Conservation (phyloP, 768 basidiomycete species). For the Paxillus involutus region DNA sequence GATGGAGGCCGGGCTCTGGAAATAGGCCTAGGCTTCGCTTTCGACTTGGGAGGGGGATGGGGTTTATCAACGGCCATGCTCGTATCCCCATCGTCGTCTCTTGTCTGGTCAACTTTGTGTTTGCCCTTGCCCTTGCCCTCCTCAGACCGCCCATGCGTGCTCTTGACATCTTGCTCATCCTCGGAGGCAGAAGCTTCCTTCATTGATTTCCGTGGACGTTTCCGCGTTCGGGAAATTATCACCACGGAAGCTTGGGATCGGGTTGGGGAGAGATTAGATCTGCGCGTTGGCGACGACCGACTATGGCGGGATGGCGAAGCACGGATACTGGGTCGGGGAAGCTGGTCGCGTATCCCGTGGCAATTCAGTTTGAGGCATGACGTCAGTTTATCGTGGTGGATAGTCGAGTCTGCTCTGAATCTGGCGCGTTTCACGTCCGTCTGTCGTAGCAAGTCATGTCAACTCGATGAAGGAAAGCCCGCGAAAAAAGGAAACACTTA, state of each 20-base stretch:
- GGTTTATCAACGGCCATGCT: conserved; percentile 12
- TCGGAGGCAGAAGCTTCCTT: conserved; percentile 19
- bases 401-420: conserved; percentile 74
- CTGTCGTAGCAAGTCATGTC: conserved; percentile 32
- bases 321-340: conserved; percentile 7
- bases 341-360: conserved; percentile 36
- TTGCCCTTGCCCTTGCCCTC: conserved; percentile 8
- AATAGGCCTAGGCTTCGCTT: conserved; percentile 9
- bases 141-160: not conserved
- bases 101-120: not conserved
- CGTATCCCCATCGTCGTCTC: not conserved
- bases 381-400: conserved; percentile 61
- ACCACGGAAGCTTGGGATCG: conserved; percentile 17
- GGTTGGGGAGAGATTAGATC: conserved; percentile 22
- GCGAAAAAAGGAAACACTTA: conserved; percentile 14
- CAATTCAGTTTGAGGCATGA: conserved; percentile 62
- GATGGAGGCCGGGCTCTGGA: conserved; percentile 3
- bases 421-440: conserved; percentile 74
- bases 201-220: conserved; percentile 24
- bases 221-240: conserved; percentile 13
- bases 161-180: conserved; percentile 14
- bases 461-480: not conserved
- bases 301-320: conserved; percentile 4
- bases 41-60: conserved; percentile 9
- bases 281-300: conserved; percentile 17